Conservation (phyloP, 106 monocot species). For the Alisma plantagoaquatica region DNA sequence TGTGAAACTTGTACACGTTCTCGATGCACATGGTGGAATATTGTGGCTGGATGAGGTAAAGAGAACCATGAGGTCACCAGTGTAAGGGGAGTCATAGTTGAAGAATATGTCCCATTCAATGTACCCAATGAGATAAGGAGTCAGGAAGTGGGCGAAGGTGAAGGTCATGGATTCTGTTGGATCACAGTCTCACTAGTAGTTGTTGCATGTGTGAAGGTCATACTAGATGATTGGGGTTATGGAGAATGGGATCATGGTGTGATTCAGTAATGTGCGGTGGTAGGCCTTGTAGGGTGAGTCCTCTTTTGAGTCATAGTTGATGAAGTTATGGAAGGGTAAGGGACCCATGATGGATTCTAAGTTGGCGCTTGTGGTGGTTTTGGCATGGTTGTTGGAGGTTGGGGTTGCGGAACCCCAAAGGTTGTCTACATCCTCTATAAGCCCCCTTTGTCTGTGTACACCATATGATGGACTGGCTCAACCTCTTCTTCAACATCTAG, state of each 20-base stretch:
- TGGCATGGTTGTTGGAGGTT: too few relatives aligned
- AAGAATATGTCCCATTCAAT: slow-evolving; percentile 78
- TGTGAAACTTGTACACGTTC: slow-evolving; percentile 66
- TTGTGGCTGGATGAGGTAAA: slow-evolving; percentile 34
- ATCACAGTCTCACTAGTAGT: slow-evolving; percentile 57
- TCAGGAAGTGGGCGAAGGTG: slow-evolving; percentile 95
- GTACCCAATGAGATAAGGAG: slow-evolving; percentile 60
- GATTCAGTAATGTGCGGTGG: slow-evolving; percentile 58
- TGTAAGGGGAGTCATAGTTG: slow-evolving; percentile 88
- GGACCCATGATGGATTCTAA: too few relatives aligned
- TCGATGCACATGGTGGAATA: slow-evolving; percentile 80
- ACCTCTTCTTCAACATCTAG: too few relatives aligned
- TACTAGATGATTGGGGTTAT: slow-evolving; percentile 55
- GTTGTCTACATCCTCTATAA: too few relatives aligned
- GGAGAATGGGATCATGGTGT: slow-evolving; percentile 44
- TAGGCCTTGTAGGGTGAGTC: slow-evolving; percentile 62
- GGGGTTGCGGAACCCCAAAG: too few relatives aligned
- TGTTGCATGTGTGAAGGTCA: slow-evolving; percentile 54
- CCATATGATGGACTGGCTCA: too few relatives aligned
- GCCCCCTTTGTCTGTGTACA: too few relatives aligned
- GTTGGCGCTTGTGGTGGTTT: too few relatives aligned
- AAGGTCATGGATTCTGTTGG: slow-evolving; percentile 79
- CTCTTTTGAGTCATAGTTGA: slow-evolving; percentile 85
- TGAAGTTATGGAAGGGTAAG: slow-evolving; percentile 68
- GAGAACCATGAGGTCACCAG: slow-evolving; percentile 44